These are phyloP conservation scores for Penicillium italicum DNA, from an alignment of 2,329 filamentous ascomycete genomes.

Conservation along the genomic window DNA sequence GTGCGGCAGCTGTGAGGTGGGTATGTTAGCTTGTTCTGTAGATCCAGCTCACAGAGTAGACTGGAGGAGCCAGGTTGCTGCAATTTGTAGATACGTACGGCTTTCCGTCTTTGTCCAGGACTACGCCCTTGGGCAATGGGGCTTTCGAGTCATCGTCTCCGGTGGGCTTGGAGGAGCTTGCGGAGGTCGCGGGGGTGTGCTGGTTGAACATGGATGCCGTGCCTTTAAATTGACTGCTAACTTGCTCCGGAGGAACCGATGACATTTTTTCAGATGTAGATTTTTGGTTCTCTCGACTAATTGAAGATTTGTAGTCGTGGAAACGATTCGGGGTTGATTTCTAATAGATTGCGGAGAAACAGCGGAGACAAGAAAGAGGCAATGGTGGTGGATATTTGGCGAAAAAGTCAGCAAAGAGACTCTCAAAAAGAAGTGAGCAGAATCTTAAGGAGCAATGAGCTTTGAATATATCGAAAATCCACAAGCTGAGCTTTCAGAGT, in stretches of 20 bases:
- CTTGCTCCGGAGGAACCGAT: slow-evolving; percentile 22
- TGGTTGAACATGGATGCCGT: slow-evolving; percentile 16
- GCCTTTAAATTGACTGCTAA: slow-evolving; percentile 14
- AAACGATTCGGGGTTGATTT: slow-evolving; percentile 13
- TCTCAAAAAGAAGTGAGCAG: background rate
- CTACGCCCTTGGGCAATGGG: slow-evolving; percentile 46
- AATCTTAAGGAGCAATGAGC: background rate
- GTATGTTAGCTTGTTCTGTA: background rate
- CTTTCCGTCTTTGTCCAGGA: slow-evolving; percentile 50
- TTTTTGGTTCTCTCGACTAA: background rate
- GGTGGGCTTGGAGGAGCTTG: slow-evolving; percentile 20
- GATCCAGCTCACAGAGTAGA: background rate
- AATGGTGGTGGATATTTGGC: background rate
- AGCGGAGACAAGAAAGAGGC: background rate
- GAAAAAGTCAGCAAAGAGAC: background rate
- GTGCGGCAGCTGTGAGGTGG: slow-evolving; percentile 43
- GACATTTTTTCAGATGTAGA: slow-evolving; percentile 9
- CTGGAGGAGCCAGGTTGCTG: background rate
- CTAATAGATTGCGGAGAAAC: slow-evolving; percentile 18
- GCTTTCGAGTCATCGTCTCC: slow-evolving; percentile 27
- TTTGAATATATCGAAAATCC: background rate
- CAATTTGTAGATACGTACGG: slow-evolving; percentile 36
- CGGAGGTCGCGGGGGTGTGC: slow-evolving; percentile 2
- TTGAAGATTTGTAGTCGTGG: background rate
- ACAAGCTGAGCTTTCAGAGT: background rate